Percentiles rank a stretch among this genome's conserved stretches.
Conservation (phyloP, 2,329 filamentous ascomycete genomes). For the Xylariaceae sp. region DNA sequence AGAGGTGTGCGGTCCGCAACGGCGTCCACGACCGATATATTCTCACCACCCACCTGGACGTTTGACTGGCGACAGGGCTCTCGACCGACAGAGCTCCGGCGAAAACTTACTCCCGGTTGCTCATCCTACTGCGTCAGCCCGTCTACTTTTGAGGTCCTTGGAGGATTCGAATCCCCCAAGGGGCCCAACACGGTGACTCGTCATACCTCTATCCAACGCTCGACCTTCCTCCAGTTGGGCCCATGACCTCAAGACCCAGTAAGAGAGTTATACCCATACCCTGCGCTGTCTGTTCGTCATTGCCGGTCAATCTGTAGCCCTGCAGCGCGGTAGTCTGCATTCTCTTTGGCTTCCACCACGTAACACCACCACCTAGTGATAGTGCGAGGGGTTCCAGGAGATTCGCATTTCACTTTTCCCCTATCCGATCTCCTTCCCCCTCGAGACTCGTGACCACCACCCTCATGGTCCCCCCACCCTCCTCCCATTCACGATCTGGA, state of each 20-base stretch:
- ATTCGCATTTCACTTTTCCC: conserved; percentile 20
- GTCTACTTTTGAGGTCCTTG: too few relatives aligned
- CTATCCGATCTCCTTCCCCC: conserved; percentile 18
- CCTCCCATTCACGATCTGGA: conserved; percentile 49
- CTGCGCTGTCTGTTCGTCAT: conserved; percentile 16
- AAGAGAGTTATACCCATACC: conserved; percentile 15
- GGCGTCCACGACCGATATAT: not conserved
- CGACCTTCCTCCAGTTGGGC: conserved; percentile 15
- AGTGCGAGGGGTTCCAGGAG: conserved; percentile 28
- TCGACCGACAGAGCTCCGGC: not conserved
- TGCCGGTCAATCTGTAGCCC: conserved; percentile 1
- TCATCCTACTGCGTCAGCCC: too few relatives aligned
- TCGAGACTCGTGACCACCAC: conserved; percentile 25
- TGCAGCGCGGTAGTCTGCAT: conserved; percentile 6
- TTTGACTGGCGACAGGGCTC: too few relatives aligned
- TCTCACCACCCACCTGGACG: not conserved
- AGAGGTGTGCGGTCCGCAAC: not conserved
- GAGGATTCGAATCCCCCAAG: not conserved
- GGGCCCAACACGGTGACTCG: conserved; percentile 1
- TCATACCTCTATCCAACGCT: conserved; percentile 8
- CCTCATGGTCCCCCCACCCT: conserved; percentile 32
- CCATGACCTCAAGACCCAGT: conserved; percentile 25
- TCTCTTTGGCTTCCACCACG: conserved; percentile 8
- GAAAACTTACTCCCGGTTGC: not conserved
- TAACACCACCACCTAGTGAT: conserved; percentile 14